Evolutionary conservation across 1,284 basidiomycete genomes (phyloP), one percentile per base, ranked within the genome.

Genomic region (Lignosus rhinocerotis): DNA sequence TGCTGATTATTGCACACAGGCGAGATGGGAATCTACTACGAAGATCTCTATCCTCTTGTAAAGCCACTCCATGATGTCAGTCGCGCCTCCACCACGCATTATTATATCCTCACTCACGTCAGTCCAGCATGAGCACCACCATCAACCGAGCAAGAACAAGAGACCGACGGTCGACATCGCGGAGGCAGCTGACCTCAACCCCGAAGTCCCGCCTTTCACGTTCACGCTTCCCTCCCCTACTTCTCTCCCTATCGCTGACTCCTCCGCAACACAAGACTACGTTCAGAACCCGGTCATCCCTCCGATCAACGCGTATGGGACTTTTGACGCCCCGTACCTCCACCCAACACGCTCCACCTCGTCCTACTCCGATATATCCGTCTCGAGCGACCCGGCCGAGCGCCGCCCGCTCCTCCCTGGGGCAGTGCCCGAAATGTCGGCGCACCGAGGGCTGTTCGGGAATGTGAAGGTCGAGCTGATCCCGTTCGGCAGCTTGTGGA

Each of bases 1-100:
- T 5, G 36, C 36, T 39, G 36, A 39, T 39, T 39, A 1, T n/a
- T 39, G 7, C 36, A 25, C 34, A 4, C 51, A 76, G 76, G 81
- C 1, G 84, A 85, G 69, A 69, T 76, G 19, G 82, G 83, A 0
- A 83, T 85, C 19, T 84, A 84, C 58, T 85, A 83, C 58, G 80
- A 84, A 59, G 85, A 86, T 63, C 70, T 86, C 1, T 85, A 85
- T 60, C 76, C 76, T 45, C 71, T 83, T 2, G 77, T 87, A 19
- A 66, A 66, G 38, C 74, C 76, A 1, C 64, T 78, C 0, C 77
- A 78, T 56, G 61, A 72, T 7, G 74, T 74, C 51, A 39, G 69
- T 41, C 33, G 3, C n/a, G 19, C 43, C 25, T 25, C 25, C 11
- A 8, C 21, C 17, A 31, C n/a, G 16, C 30, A 6, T 31, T 14